These are phyloP conservation scores for Termitomyces sp. DNA, from an alignment of 768 basidiomycete species.

Conservation along the genomic window DNA sequence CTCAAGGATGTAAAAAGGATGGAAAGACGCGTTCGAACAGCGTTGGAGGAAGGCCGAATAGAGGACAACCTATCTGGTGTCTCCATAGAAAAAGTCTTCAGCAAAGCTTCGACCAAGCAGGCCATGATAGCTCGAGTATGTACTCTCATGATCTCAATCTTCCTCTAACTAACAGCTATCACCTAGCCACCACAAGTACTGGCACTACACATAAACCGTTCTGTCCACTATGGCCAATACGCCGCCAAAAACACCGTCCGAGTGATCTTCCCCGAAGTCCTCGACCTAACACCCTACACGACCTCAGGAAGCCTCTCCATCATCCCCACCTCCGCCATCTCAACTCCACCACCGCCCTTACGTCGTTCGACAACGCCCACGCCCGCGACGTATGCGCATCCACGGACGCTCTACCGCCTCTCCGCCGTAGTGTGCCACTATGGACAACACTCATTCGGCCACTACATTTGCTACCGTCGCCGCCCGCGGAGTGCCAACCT, in stretches of 20 bases:
- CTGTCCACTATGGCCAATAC: conserved; percentile 70
- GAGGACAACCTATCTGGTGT: conserved; percentile 83
- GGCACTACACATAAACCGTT: conserved; percentile 88
- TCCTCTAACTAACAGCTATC: background rate
- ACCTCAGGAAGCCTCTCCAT: conserved; percentile 77
- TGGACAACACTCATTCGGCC: conserved; percentile 89
- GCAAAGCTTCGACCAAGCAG: conserved; percentile 77
- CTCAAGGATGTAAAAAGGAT: conserved; percentile 67
- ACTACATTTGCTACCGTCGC: conserved; percentile 89
- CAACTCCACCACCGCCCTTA: conserved; percentile 46
- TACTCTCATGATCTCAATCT: conserved; percentile 8
- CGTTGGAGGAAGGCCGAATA: conserved; percentile 68
- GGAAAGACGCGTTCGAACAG: conserved; percentile 52
- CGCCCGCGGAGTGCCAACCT: conserved; percentile 54
- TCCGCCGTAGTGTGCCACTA: conserved; percentile 88
- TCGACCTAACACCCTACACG: conserved; percentile 86
- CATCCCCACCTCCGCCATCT: conserved; percentile 65
- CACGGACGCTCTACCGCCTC: conserved; percentile 81
- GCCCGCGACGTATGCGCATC: conserved; percentile 41
- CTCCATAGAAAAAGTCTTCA: conserved; percentile 71
- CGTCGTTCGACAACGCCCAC: conserved; percentile 52
- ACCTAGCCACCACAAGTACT: conserved; percentile 82
- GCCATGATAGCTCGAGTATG: conserved; percentile 88
- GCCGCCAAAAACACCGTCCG: conserved; percentile 82
- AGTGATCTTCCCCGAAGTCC: conserved; percentile 78